Evolutionary conservation across 176 grass and related monocot species (phyloP).

Genomic region (Miscanthus lutarioriparius): DNA sequence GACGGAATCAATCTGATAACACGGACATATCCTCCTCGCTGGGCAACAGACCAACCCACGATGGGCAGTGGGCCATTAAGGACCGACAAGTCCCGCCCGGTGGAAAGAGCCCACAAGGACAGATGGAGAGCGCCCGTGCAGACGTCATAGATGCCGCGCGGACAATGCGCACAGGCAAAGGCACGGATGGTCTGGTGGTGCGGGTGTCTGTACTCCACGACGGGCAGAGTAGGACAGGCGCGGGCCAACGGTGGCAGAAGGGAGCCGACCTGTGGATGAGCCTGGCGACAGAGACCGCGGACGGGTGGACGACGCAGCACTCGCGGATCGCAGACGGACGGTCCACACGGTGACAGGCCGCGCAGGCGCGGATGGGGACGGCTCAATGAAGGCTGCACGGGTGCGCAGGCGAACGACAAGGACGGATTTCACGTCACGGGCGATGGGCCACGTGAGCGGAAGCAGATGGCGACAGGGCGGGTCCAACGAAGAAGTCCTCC

Average conservation of each 20-base stretch:
- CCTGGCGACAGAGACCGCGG: no score
- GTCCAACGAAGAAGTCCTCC: neutral
- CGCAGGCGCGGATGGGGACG: no score
- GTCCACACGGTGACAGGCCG: no score
- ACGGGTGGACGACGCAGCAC: no score
- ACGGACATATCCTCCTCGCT: neutral
- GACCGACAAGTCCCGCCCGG: neutral
- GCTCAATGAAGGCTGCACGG: no score
- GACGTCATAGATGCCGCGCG: neutral
- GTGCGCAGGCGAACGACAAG: no score
- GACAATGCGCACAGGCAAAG: neutral
- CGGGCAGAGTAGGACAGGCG: no score
- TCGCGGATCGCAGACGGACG: neutral
- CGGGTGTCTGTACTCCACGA: no score
- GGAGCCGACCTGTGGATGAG: neutral
- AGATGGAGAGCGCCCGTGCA: neutral
- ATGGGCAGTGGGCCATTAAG: neutral
- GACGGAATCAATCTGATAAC: neutral
- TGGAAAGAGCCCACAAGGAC: neutral
- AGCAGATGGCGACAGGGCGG: neutral
- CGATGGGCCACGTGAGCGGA: no score
- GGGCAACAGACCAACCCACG: no score
- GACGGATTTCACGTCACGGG: neutral
- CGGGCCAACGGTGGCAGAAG: neutral
- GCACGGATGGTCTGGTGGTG: neutral